A percentile compares a stretch with the other conserved stretches of the same genome.
Conservation (phyloP, 73 alveolate species). For the Paramecium sexaurelia region DNA sequence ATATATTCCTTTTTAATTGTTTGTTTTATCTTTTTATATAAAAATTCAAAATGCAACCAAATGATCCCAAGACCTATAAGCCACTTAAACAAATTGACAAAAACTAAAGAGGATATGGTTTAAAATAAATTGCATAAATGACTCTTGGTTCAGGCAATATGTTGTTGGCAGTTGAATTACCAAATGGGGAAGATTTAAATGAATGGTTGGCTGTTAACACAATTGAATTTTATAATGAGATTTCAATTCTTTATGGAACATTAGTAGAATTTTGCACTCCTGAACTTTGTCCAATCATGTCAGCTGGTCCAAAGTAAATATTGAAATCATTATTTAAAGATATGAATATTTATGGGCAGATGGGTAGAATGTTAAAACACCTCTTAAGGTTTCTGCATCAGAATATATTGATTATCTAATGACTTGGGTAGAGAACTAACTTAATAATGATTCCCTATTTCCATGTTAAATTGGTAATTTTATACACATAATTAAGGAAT, state of each 20-base stretch:
- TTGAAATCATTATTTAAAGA: not conserved
- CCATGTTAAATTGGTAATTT: conserved; percentile 84
- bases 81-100: conserved; percentile 90
- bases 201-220: conserved; percentile 99
- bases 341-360: conserved; percentile 99
- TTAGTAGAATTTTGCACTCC: conserved; percentile 91
- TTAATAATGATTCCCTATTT: conserved; percentile 94
- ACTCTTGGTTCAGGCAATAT: conserved; percentile 96
- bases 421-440: conserved; percentile 98
- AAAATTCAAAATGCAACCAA: conserved; percentile 27
- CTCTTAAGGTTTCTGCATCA: conserved; percentile 96
- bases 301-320: conserved; percentile 89
- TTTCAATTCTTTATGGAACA: conserved; percentile 86
- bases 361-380: conserved; percentile 95
- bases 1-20: not conserved
- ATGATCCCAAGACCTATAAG: conserved; percentile 76
- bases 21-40: not conserved
- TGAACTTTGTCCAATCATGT: conserved; percentile 89
- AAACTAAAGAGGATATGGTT: conserved; percentile 93
- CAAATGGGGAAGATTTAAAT: conserved; percentile 98
- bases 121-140: conserved; percentile 96
- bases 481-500: conserved; percentile 27
- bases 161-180: conserved; percentile 96
- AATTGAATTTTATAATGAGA: conserved; percentile 94
- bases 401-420: conserved; percentile 97